A percentile compares a stretch with the other conserved stretches of the same genome.
phyloP scores from a whole-genome alignment of 495 filamentous ascomycete species.

The Cladorrhinum samala region DNA sequence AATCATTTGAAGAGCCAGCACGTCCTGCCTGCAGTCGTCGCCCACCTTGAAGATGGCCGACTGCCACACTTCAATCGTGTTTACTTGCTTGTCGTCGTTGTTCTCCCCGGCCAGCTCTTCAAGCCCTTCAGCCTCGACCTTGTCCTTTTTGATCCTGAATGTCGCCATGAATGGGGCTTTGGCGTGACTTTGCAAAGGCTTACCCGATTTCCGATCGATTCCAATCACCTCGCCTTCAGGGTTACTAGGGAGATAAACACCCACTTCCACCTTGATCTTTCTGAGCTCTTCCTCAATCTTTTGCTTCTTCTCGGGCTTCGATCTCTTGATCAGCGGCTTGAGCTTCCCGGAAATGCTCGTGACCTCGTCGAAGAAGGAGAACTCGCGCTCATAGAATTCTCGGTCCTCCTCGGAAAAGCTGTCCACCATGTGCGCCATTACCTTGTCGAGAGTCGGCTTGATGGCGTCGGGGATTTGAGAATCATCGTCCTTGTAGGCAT shows the following conservation, averaged over 20 bases:
- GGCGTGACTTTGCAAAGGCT: slow-evolving; percentile 93
- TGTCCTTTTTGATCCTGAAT: slow-evolving; percentile 86
- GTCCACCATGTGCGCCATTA: slow-evolving; percentile 73
- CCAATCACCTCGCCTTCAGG: slow-evolving; percentile 95
- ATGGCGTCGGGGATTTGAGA: slow-evolving; percentile 81
- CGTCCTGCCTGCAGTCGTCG: slow-evolving; percentile 96
- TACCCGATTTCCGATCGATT: slow-evolving; percentile 95
- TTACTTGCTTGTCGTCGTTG: slow-evolving; percentile 33
- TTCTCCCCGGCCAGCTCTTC: slow-evolving; percentile 41
- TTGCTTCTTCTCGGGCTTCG: slow-evolving; percentile 95
- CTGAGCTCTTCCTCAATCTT: slow-evolving; percentile 98
- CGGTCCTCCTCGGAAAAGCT: slow-evolving; percentile 75
- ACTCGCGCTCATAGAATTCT: slow-evolving; percentile 90
- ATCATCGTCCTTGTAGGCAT: slow-evolving; percentile 96
- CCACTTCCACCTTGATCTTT: slow-evolving; percentile 93
- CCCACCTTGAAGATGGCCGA: slow-evolving; percentile 99
- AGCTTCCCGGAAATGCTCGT: slow-evolving; percentile 93
- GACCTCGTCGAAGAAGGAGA: slow-evolving; percentile 95
- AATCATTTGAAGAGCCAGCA: slow-evolving; percentile 96
- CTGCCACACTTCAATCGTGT: slow-evolving; percentile 90
- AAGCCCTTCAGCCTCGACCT: slow-evolving; percentile 39
- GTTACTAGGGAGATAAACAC: slow-evolving; percentile 95
- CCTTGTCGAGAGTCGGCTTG: slow-evolving; percentile 87
- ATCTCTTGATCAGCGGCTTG: slow-evolving; percentile 83
- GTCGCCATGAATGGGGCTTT: slow-evolving; percentile 99